These are phyloP conservation scores for Fusarium beomiforme DNA, from an alignment of 2,329 filamentous ascomycete species.

Conservation along the genomic window DNA sequence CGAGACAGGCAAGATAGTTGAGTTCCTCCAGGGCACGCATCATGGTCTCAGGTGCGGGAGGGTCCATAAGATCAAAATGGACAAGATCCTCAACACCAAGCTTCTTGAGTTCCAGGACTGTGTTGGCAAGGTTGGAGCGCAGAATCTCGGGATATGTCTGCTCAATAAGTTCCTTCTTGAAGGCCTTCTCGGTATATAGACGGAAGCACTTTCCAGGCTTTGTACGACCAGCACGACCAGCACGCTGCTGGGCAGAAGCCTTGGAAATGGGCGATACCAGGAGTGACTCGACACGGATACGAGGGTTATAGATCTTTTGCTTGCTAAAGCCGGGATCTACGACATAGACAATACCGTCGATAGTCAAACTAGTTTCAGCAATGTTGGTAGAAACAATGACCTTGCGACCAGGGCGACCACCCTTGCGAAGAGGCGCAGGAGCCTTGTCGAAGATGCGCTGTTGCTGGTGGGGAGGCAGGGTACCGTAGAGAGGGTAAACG, in stretches of 20 bases:
- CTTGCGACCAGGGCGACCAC: slow-evolving; percentile 90
- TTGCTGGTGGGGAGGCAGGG: slow-evolving; percentile 90
- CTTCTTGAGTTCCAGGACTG: slow-evolving; percentile 96
- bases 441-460: slow-evolving; percentile 95
- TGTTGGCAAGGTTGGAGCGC: slow-evolving; percentile 92
- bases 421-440: slow-evolving; percentile 75
- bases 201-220: slow-evolving; percentile 98
- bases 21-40: slow-evolving; percentile 98
- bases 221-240: slow-evolving; percentile 98
- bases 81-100: slow-evolving; percentile 94
- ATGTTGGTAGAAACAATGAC: slow-evolving; percentile 97
- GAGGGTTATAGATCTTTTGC: slow-evolving; percentile 98
- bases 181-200: slow-evolving; percentile 92
- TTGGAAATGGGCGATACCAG: slow-evolving; percentile 99
- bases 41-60: slow-evolving; percentile 95
- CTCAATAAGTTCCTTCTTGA: slow-evolving; percentile 98
- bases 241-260: slow-evolving; percentile 94
- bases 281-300: slow-evolving; percentile 94
- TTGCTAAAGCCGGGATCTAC: slow-evolving; percentile 99
- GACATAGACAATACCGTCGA: slow-evolving; percentile 98
- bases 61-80: slow-evolving; percentile 99
- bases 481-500: slow-evolving; percentile 94
- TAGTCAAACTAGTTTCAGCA: slow-evolving; percentile 95
- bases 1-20: slow-evolving; percentile 95
- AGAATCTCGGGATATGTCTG: slow-evolving; percentile 97